These are phyloP conservation scores for Oryza meridionalis DNA, from an alignment of 176 grass and related monocot species.

Conservation along the genomic window DNA sequence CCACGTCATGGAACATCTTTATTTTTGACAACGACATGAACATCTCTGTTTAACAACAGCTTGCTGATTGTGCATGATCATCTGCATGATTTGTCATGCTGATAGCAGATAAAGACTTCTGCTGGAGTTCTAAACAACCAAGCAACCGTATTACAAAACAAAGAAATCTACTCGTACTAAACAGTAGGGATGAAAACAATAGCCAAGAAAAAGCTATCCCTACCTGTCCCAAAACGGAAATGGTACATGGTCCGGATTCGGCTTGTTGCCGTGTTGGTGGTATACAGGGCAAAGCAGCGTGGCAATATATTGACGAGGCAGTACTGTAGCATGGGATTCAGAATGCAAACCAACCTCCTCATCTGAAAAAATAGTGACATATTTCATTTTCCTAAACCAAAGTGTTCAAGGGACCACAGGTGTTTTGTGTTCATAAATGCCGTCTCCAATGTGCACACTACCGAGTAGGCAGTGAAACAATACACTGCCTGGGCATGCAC, in stretches of 20 bases:
- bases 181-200: not conserved
- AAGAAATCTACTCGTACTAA: not conserved
- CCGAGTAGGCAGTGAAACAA: not conserved
- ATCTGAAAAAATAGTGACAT: not conserved
- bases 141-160: not conserved
- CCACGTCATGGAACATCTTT: not conserved
- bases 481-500: not conserved
- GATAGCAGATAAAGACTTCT: not conserved
- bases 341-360: not conserved
- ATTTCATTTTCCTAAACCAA: not conserved
- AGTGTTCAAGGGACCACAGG: not conserved
- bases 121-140: not conserved
- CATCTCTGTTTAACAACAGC: not conserved
- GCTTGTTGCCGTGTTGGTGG: not conserved
- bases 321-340: not conserved
- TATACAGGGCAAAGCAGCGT: not conserved
- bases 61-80: not conserved
- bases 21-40: not conserved
- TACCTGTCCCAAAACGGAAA: conserved; percentile 27
- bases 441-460: not conserved
- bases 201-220: not conserved
- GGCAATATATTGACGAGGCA: not conserved
- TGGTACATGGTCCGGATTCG: not conserved
- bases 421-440: not conserved
- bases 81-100: not conserved